Percentiles rank a stretch among this genome's conserved stretches.
Evolutionary conservation across 768 basidiomycete genomes (phyloP).

Genomic region (Tremella fuciformis): DNA sequence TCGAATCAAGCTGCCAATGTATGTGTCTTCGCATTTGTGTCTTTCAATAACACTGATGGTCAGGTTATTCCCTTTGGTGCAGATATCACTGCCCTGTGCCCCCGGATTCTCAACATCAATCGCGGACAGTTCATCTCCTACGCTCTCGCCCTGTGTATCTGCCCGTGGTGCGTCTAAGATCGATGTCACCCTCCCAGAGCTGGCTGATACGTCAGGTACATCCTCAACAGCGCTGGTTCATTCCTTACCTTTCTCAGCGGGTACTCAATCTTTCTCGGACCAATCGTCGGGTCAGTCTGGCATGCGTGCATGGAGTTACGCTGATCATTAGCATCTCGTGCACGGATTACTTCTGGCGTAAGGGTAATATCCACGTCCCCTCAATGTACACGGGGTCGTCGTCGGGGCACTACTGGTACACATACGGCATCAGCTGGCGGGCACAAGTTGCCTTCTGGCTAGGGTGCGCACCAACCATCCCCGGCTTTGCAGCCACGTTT

Average conservation of each 20-base stretch:
- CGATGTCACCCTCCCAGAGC: constrained; percentile 8
- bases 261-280: constrained; percentile 18
- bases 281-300: constrained; percentile 11
- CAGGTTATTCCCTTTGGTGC: constrained; percentile 12
- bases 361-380: constrained; percentile 11
- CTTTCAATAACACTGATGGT: background rate
- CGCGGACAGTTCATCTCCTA: constrained; percentile 14
- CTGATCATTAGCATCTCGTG: constrained; percentile 19
- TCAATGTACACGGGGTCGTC: constrained; percentile 10
- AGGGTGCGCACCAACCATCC: constrained; percentile 12
- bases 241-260: constrained; percentile 8
- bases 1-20: constrained; percentile 19
- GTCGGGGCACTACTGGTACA: constrained; percentile 9
- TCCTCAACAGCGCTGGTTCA: constrained; percentile 1
- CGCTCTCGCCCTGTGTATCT: constrained; percentile 9
- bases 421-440: constrained; percentile 15
- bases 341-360: constrained; percentile 8
- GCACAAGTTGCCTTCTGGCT: constrained; percentile 12
- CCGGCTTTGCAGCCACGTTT: constrained; percentile 20
- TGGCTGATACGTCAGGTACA: too few species aligned
- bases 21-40: constrained; percentile 5
- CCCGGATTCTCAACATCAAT: constrained; percentile 15
- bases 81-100: constrained; percentile 3
- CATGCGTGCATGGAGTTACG: constrained; percentile 9
- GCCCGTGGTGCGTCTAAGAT: background rate